phyloP scores from a whole-genome alignment of 202 grass and related monocot genomes.

The Alloteropsis angusta region DNA sequence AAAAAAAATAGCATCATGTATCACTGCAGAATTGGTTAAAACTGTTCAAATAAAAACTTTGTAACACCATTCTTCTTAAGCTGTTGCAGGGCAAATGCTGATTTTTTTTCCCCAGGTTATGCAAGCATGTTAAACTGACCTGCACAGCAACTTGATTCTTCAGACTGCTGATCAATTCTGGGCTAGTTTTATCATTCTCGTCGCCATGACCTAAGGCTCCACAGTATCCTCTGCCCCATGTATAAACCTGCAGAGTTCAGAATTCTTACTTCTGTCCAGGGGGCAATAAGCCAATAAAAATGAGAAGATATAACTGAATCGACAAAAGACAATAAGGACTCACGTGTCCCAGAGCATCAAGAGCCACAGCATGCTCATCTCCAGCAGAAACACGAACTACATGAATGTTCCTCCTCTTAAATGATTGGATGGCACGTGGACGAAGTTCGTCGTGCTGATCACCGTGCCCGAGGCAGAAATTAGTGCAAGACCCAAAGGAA shows the following conservation, averaged over 20 bases:
- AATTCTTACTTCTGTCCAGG: conserved; percentile 6
- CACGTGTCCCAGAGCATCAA: conserved; percentile 80
- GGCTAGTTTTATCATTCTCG: conserved; percentile 94
- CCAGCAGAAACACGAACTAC: conserved; percentile 86
- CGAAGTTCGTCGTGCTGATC: conserved; percentile 87
- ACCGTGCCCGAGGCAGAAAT: conserved; percentile 93
- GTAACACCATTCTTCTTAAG: not conserved
- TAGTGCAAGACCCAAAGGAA: conserved; percentile 88
- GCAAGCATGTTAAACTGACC: conserved; percentile 45
- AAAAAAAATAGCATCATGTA: not conserved
- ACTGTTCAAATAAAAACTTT: not conserved
- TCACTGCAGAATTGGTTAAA: not conserved
- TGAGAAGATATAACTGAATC: conserved; percentile 5
- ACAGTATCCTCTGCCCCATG: conserved; percentile 98
- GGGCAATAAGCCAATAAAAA: not conserved
- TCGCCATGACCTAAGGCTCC: conserved; percentile 96
- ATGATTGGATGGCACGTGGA: conserved; percentile 79
- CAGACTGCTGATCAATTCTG: conserved; percentile 63
- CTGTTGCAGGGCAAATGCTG: not conserved
- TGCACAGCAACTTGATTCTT: conserved; percentile 79
- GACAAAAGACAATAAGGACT: conserved; percentile 21
- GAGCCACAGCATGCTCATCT: conserved; percentile 94
- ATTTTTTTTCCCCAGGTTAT: not conserved
- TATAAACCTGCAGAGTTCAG: conserved; percentile 71
- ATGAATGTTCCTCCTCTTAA: conserved; percentile 81